Conservation (phyloP, 2,329 filamentous ascomycete species). For the Botrytis aclada region DNA sequence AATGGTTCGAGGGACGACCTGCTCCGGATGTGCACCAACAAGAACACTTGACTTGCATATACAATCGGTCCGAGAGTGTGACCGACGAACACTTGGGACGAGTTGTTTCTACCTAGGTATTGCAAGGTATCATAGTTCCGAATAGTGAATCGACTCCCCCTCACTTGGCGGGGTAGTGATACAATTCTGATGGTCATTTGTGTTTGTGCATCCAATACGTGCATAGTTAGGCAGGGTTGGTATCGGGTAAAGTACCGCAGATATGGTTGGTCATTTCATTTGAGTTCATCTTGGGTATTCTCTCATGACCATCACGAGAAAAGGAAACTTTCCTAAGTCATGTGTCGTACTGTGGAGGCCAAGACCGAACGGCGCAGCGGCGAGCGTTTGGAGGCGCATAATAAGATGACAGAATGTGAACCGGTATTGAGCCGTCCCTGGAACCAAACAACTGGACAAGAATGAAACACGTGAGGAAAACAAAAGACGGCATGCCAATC, state of each 20-base stretch:
- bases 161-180: slow-evolving; percentile 14
- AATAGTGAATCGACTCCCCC: slow-evolving; percentile 9
- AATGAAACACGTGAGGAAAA: neutral
- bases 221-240: neutral
- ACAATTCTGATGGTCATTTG: slow-evolving; percentile 12
- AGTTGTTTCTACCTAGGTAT: neutral
- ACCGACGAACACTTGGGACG: slow-evolving; percentile 1
- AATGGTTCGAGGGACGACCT: neutral
- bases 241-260: neutral
- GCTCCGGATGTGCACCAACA: neutral
- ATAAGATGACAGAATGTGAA: neutral
- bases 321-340: neutral
- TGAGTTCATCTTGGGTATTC: neutral
- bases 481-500: neutral
- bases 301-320: neutral
- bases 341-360: neutral
- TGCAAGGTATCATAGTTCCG: neutral
- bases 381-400: neutral
- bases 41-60: neutral
- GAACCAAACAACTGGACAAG: neutral
- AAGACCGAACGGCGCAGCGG: neutral
- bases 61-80: slow-evolving; percentile 18
- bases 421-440: neutral
- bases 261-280: neutral
- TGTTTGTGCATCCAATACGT: neutral